Conservation (phyloP, 2,329 filamentous ascomycete species). For the Fusarium cyanostomum region DNA sequence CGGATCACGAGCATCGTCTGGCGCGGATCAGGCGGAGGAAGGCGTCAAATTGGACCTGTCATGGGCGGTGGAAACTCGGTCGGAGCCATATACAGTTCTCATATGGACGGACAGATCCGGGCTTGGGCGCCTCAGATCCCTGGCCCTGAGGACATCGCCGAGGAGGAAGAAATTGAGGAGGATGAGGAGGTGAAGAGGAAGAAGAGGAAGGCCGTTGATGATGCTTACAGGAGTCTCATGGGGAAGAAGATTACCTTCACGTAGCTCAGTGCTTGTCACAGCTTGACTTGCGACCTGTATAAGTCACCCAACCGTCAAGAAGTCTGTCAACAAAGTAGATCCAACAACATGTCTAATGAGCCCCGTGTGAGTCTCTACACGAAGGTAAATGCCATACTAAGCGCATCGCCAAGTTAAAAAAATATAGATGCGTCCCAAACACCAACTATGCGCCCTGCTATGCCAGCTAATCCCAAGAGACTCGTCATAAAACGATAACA, state of each 20-base stretch:
- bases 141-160: conserved; percentile 60
- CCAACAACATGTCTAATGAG: conserved; percentile 6
- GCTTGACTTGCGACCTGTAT: background rate
- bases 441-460: conserved; percentile 25
- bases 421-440: conserved; percentile 16
- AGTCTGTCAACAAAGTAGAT: background rate
- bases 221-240: conserved; percentile 82
- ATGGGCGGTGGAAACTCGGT: conserved; percentile 64
- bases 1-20: conserved; percentile 81
- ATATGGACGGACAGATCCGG: conserved; percentile 84
- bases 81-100: conserved; percentile 77
- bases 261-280: conserved; percentile 24
- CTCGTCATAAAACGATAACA: conserved; percentile 70
- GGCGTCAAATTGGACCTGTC: conserved; percentile 66
- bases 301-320: background rate
- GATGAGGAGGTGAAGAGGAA: conserved; percentile 60
- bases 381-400: background rate
- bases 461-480: background rate
- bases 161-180: conserved; percentile 53
- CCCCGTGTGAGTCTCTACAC: background rate
- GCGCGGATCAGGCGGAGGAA: conserved; percentile 70
- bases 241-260: conserved; percentile 74
- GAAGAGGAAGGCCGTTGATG: conserved; percentile 82
- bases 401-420: conserved; percentile 2
- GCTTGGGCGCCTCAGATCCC: conserved; percentile 74